These are phyloP conservation scores for Orbilia blumenaviensis DNA, from an alignment of 2,329 filamentous ascomycete species.

Conservation along the genomic window DNA sequence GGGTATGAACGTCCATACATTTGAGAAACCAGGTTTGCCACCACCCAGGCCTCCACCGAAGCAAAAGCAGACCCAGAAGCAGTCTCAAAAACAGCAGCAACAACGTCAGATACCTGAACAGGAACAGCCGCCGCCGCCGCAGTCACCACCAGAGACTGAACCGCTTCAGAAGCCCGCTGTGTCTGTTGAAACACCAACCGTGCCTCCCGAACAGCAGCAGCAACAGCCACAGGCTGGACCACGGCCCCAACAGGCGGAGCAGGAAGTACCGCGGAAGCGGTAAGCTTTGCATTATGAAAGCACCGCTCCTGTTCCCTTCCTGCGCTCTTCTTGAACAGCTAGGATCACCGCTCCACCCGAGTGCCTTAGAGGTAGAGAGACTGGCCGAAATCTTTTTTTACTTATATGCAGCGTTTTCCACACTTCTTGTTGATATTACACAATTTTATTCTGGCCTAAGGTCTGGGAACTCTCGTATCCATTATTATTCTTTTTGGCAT, in stretches of 20 bases:
- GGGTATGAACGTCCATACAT: slow-evolving; percentile 12
- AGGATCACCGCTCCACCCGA: slow-evolving; percentile 27
- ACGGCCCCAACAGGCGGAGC: slow-evolving; percentile 1
- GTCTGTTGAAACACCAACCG: slow-evolving; percentile 1
- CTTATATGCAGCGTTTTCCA: slow-evolving; percentile 11
- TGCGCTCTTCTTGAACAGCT: slow-evolving; percentile 34
- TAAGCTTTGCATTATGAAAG: not conserved
- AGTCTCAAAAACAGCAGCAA: not conserved
- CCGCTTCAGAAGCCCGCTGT: slow-evolving; percentile 8
- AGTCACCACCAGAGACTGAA: not conserved
- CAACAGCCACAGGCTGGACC: slow-evolving; percentile 14
- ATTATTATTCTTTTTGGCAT: slow-evolving; percentile 19
- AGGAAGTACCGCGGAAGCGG: slow-evolving; percentile 41
- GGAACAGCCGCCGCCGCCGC: slow-evolving; percentile 6
- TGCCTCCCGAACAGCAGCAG: slow-evolving; percentile 16
- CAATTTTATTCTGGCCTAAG: slow-evolving; percentile 19
- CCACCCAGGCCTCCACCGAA: slow-evolving; percentile 16
- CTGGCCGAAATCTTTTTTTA: not conserved
- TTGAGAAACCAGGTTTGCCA: slow-evolving; percentile 39
- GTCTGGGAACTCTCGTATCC: slow-evolving; percentile 11
- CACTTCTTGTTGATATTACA: slow-evolving; percentile 41
- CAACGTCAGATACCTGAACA: not conserved
- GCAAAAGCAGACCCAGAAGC: not conserved
- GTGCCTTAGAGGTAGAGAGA: slow-evolving; percentile 9
- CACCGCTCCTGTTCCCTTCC: not conserved